These are phyloP conservation scores for Penicillium sp. DNA, from an alignment of 2,329 filamentous ascomycete species.

Conservation along the genomic window DNA sequence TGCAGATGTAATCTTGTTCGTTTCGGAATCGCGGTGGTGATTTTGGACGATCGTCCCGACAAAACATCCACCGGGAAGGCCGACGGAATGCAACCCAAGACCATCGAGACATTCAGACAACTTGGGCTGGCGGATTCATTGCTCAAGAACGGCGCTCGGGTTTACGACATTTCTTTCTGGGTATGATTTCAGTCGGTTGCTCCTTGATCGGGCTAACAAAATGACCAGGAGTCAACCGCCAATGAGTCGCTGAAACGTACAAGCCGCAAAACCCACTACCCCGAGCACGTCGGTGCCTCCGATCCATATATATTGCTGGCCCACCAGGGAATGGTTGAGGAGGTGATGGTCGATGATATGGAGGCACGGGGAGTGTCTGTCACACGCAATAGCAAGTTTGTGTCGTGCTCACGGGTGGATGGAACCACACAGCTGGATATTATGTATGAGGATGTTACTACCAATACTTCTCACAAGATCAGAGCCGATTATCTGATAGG, in stretches of 20 bases:
- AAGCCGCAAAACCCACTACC: slow-evolving; percentile 67
- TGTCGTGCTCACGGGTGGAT: slow-evolving; percentile 45
- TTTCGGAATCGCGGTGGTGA: slow-evolving; percentile 62
- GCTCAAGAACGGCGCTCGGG: slow-evolving; percentile 63
- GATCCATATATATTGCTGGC: slow-evolving; percentile 55
- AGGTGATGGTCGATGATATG: slow-evolving; percentile 67
- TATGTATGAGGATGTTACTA: slow-evolving; percentile 37
- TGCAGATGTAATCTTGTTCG: slow-evolving; percentile 57
- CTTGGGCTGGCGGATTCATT: slow-evolving; percentile 69
- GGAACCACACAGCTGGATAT: slow-evolving; percentile 41
- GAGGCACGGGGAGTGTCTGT: slow-evolving; percentile 62
- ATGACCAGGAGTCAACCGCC: slow-evolving; percentile 35
- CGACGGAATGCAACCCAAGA: slow-evolving; percentile 74
- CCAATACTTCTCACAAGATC: slow-evolving; percentile 42
- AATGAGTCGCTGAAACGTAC: slow-evolving; percentile 57
- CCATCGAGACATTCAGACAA: slow-evolving; percentile 72
- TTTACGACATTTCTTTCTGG: slow-evolving; percentile 76
- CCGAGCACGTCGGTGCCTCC: slow-evolving; percentile 48
- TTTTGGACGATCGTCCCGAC: slow-evolving; percentile 67
- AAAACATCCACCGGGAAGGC: slow-evolving; percentile 66
- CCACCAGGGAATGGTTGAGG: slow-evolving; percentile 75
- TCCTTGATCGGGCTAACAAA: background rate
- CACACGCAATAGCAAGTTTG: slow-evolving; percentile 61
- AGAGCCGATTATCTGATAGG: slow-evolving; percentile 65
- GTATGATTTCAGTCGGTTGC: slow-evolving; percentile 28